These are phyloP conservation scores for Vigna trinervia DNA, from an alignment of 306 rosid species.

Conservation along the genomic window DNA sequence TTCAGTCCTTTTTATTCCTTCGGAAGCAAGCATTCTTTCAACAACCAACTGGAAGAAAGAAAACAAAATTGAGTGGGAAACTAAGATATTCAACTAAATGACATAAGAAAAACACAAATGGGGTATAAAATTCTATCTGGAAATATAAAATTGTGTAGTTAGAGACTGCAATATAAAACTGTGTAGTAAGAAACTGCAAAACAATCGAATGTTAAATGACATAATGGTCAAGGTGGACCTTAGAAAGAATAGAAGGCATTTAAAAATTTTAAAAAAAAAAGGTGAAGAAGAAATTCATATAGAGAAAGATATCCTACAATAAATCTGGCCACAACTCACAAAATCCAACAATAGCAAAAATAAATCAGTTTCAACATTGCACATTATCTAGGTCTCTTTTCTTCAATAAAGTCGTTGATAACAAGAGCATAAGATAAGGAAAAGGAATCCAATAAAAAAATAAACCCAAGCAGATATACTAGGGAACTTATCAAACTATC, in stretches of 20 bases:
- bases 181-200: slow-evolving; percentile 24
- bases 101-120: slow-evolving; percentile 21
- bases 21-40: slow-evolving; percentile 93
- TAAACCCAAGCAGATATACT: neutral
- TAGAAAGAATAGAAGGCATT: slow-evolving; percentile 1
- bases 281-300: neutral
- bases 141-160: slow-evolving; percentile 36
- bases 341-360: neutral
- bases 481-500: slow-evolving; percentile 10
- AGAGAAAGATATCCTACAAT: neutral
- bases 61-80: slow-evolving; percentile 33
- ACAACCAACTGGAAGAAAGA: slow-evolving; percentile 85
- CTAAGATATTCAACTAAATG: slow-evolving; percentile 32
- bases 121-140: slow-evolving; percentile 24
- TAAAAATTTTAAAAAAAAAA: neutral
- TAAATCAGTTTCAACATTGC: slow-evolving; percentile 1
- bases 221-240: slow-evolving; percentile 18
- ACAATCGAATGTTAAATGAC: slow-evolving; percentile 6
- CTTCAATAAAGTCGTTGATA: neutral
- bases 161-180: slow-evolving; percentile 6
- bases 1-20: slow-evolving; percentile 84
- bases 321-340: neutral
- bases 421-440: neutral
- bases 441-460: neutral
- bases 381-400: slow-evolving; percentile 2